Evolutionary conservation across 108 stramenopile genomes (phyloP).

Genomic region (Bacterosira constricta): DNA sequence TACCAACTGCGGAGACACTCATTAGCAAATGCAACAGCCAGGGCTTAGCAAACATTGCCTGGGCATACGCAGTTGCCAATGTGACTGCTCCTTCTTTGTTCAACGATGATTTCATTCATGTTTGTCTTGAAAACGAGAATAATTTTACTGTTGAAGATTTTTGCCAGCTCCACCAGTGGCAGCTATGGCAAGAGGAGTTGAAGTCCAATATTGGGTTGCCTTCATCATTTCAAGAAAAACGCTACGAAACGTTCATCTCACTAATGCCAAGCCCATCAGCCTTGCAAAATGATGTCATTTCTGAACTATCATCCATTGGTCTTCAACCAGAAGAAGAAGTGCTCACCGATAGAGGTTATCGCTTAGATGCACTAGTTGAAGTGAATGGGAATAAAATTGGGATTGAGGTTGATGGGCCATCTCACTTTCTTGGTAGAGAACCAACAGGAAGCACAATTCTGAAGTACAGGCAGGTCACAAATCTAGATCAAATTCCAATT

Average conservation of each 20-base stretch:
- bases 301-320: neutral
- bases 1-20: neutral
- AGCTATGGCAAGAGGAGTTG: neutral
- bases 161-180: neutral
- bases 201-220: neutral
- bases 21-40: neutral
- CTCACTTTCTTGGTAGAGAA: constrained; percentile 5
- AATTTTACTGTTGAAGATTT: neutral
- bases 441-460: neutral
- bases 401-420: constrained; percentile 28
- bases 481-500: neutral
- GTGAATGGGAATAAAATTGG: constrained; percentile 12
- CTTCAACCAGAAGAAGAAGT: constrained; percentile 14
- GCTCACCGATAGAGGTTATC: constrained; percentile 7
- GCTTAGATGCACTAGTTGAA: constrained; percentile 11
- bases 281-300: neutral
- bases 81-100: neutral
- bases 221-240: neutral
- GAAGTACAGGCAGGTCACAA: neutral
- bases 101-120: neutral
- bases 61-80: neutral
- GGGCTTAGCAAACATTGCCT: neutral
- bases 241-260: neutral
- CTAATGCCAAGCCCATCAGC: neutral
- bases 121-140: neutral